Conservation (phyloP, 2,329 filamentous ascomycete species). For the Apiospora malaysiana region DNA sequence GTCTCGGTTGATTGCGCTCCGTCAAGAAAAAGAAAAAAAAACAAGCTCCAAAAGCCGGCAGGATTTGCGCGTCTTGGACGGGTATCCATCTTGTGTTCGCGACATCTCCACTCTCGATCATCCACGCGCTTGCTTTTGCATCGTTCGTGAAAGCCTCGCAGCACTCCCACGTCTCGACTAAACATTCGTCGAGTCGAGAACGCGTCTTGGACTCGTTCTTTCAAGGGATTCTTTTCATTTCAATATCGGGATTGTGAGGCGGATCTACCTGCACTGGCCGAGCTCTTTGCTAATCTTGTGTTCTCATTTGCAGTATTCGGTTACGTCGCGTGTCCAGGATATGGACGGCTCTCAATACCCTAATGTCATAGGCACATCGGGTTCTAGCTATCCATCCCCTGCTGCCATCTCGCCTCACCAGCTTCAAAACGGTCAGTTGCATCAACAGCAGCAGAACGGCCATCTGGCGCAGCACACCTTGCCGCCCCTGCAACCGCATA, state of each 20-base stretch:
- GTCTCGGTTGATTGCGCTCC: not conserved
- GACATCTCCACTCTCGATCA: slow-evolving; percentile 20
- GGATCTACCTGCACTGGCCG: not conserved
- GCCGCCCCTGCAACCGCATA: slow-evolving; percentile 57
- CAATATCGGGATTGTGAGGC: slow-evolving; percentile 16
- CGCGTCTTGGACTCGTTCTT: slow-evolving; percentile 5
- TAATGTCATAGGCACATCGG: slow-evolving; percentile 62
- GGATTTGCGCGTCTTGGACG: slow-evolving; percentile 15
- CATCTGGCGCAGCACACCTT: slow-evolving; percentile 52
- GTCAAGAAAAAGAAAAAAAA: slow-evolving; percentile 5
- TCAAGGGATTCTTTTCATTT: not conserved
- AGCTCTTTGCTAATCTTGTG: slow-evolving; percentile 25
- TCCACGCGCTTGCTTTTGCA: slow-evolving; percentile 17
- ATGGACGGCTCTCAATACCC: slow-evolving; percentile 62
- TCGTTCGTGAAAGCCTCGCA: slow-evolving; percentile 5
- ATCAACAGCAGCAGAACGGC: slow-evolving; percentile 38
- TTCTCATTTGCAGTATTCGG: slow-evolving; percentile 28
- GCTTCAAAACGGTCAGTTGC: slow-evolving; percentile 45
- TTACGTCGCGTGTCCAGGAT: slow-evolving; percentile 43
- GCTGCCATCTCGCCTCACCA: slow-evolving; percentile 59
- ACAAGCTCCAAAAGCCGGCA: not conserved
- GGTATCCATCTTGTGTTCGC: slow-evolving; percentile 19
- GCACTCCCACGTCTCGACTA: slow-evolving; percentile 13
- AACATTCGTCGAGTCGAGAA: slow-evolving; percentile 10
- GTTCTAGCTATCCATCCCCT: slow-evolving; percentile 57